Percentiles rank a stretch among this genome's conserved stretches.
Evolutionary conservation across 169 alveolate species (phyloP).

Genomic region (Plasmodium inui): DNA sequence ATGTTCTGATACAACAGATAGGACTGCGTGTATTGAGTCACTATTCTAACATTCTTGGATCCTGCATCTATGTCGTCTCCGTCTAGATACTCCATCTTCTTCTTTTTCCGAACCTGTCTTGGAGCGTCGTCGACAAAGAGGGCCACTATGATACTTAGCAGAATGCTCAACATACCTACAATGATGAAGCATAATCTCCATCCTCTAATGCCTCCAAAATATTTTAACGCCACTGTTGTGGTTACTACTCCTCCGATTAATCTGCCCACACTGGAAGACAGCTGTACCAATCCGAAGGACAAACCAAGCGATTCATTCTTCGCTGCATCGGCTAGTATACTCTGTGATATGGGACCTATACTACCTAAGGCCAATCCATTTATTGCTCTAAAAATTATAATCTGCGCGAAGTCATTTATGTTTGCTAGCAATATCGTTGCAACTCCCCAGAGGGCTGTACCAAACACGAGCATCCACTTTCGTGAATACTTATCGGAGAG

Average conservation of each 20-base stretch:
- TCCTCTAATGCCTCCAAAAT: constrained; percentile 84
- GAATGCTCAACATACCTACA: constrained; percentile 84
- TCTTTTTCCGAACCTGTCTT: constrained; percentile 70
- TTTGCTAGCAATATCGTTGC: constrained; percentile 86
- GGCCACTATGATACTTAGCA: constrained; percentile 83
- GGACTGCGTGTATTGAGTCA: constrained; percentile 1
- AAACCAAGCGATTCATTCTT: constrained; percentile 82
- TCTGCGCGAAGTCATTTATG: constrained; percentile 84
- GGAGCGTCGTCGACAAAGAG: constrained; percentile 87
- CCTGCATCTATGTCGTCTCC: background rate
- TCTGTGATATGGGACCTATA: constrained; percentile 89
- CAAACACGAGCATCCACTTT: constrained; percentile 88
- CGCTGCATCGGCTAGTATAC: constrained; percentile 88
- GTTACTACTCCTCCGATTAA: constrained; percentile 90
- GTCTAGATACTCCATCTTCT: constrained; percentile 23
- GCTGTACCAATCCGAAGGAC: constrained; percentile 89
- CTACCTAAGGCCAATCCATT: constrained; percentile 89
- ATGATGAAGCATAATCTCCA: constrained; percentile 88
- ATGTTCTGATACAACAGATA: constrained; percentile 68
- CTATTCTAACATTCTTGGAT: background rate
- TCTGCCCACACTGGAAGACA: constrained; percentile 87
- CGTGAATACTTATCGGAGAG: constrained; percentile 89
- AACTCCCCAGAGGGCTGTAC: constrained; percentile 90
- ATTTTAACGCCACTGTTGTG: constrained; percentile 85
- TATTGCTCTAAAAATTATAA: constrained; percentile 84